Evolutionary conservation across 306 rosid genomes (phyloP), one percentile per base, ranked within the genome.

Genomic region (Myrica gale): DNA sequence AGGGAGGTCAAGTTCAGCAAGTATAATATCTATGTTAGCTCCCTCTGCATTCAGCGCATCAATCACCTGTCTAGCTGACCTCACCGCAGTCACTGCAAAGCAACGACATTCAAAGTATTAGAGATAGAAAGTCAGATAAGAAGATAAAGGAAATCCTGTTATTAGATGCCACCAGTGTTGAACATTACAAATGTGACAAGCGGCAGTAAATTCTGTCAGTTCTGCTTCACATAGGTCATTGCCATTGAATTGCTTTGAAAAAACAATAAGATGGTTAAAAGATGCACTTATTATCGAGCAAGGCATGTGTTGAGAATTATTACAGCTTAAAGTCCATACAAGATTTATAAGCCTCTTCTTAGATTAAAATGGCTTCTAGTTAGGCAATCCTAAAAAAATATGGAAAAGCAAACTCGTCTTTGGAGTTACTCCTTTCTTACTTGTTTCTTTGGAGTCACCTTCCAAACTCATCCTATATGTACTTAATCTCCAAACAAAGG

Each of bases 31-130:
- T 63, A 96, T 96, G 74, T 96, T 89, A 69, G 87, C 89, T 13
- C 97, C 97, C 76, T 92, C 98, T 1, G 96, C 99, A 85, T 92
- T 96, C 87, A 96, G 81, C 44, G 99, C 99, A 81, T 90, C 97
- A 74, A 96, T 96, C 46, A 96, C 96, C 79, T 96, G 97, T 68
- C 98, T 87, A 23, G 96, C 89, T 51, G 98, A 92, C 85, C 68
- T 96, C 60, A 90, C 97, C 2, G 88, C 82, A 53, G 82, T 91
- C 74, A 96, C 98, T 96, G 91, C 51, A 50, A 78, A 84, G 69
- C 74, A 82, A 45, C 44, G 72, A 78, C 78, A 72, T 15, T 37
- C 45, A 72, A 46, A 69, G 74, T 42, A 20, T 7, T 41, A 41
- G 8, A 65, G 17, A 61, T 26, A 26, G 68, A 65, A 9, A 39